Evolutionary conservation across 495 filamentous ascomycete species (phyloP).

Genomic region (Aspergillus bertholletiae): DNA sequence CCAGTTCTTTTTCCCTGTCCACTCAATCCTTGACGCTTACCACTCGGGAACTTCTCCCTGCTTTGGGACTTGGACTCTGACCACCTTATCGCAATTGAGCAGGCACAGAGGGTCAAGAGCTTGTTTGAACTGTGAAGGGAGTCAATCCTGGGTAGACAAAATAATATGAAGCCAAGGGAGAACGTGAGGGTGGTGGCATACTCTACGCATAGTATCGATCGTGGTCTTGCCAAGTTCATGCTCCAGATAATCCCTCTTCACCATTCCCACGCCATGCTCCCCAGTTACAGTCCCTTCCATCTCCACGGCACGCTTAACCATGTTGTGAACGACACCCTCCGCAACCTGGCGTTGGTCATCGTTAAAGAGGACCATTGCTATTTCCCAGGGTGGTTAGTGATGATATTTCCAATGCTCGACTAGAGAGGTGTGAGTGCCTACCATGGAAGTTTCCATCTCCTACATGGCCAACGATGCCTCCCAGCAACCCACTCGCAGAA

Average conservation of each 20-base stretch:
- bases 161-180: background rate
- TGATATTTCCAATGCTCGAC: background rate
- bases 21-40: too few species aligned
- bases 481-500: slow-evolving; percentile 72
- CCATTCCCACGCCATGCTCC: slow-evolving; percentile 60
- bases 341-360: slow-evolving; percentile 49
- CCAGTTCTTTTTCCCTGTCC: too few species aligned
- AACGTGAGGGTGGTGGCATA: background rate
- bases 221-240: slow-evolving; percentile 15
- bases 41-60: background rate
- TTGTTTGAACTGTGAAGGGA: background rate
- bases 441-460: slow-evolving; percentile 80
- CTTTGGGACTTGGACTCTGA: background rate
- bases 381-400: background rate
- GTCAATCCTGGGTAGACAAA: background rate
- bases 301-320: slow-evolving; percentile 61
- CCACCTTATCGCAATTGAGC: background rate
- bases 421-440: background rate
- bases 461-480: slow-evolving; percentile 73
- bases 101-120: background rate
- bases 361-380: slow-evolving; percentile 28
- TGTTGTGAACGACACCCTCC: slow-evolving; percentile 51
- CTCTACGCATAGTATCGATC: background rate
- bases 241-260: slow-evolving; percentile 58
- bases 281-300: slow-evolving; percentile 64